phyloP scores from a whole-genome alignment of 2,329 filamentous ascomycete genomes.

The Reticulascus tulasneorum region DNA sequence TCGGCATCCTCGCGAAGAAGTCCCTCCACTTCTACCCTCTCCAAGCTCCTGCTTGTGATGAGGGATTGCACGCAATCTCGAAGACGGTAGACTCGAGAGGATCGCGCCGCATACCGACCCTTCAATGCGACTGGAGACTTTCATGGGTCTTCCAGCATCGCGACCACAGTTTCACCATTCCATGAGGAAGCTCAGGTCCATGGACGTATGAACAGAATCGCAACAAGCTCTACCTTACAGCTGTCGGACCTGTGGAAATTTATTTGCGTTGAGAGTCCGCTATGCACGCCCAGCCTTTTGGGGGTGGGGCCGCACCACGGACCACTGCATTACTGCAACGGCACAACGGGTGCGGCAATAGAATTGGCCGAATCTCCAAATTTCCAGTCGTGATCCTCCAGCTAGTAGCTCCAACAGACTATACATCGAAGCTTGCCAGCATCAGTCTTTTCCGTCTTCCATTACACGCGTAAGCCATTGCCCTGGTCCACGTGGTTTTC shows the following conservation, averaged over 20 bases:
- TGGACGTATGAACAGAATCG: no score
- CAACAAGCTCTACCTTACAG: no score
- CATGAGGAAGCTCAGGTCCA: slow-evolving; percentile 6
- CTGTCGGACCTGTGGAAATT: no score
- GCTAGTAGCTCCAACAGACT: no score
- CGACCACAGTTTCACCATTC: slow-evolving; percentile 11
- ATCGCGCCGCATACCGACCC: slow-evolving; percentile 56
- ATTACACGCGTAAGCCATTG: no score
- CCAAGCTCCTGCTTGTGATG: slow-evolving; percentile 5
- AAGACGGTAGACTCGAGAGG: slow-evolving; percentile 40
- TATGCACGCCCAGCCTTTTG: no score
- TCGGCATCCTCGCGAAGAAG: slow-evolving; percentile 6
- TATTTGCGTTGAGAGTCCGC: no score
- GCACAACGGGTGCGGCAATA: slow-evolving; percentile 9
- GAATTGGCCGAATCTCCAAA: slow-evolving; percentile 16
- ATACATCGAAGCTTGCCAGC: no score
- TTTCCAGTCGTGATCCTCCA: no score
- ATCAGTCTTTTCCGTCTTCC: no score
- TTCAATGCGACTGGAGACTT: slow-evolving; percentile 55
- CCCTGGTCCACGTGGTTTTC: no score
- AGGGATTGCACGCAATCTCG: slow-evolving; percentile 8
- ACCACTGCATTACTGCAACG: no score
- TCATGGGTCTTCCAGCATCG: slow-evolving; percentile 56
- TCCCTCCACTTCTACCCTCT: slow-evolving; percentile 7
- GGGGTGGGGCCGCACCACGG: slow-evolving; percentile 6